Evolutionary conservation across 2,329 filamentous ascomycete genomes (phyloP), one percentile per base, ranked within the genome.

Genomic region (Mariannaea sp.): DNA sequence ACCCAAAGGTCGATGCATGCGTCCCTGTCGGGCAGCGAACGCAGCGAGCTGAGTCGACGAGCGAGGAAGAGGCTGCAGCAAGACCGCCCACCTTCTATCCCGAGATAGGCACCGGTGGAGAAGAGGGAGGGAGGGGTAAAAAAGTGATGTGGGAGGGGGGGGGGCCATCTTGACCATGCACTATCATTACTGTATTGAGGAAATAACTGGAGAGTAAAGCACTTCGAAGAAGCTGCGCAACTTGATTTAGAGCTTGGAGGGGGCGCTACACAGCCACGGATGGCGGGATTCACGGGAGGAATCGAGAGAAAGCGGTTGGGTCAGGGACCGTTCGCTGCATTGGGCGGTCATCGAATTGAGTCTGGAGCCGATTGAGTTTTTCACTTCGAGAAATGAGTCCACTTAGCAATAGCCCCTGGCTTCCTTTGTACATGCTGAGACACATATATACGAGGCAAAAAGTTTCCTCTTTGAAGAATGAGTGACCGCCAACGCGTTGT

Each of bases 341-440:
- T 52, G 42, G 49, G 27, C 26, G 20, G 32, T 26, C 27, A 35
- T 24, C 22, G 22, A 33, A 40, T 20, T 19, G 39, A 26, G 35
- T 51, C 49, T 24, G 22, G 41, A 27, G 35, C 40, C 45, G 49
- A 45, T 33, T 51, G 49, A 51, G 49, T 51, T 51, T 51, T 40
- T 10, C 22, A 30, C 43, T 26, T 46, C 27, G 43, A 30, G 10
- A 32, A 17, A 16, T 33, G 35, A 40, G 41, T 45, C 49, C 8
- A 24, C 22, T n/a, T n/a, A n/a, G 22, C 5, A 24, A 8, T 24
- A 46, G 49, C 43, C 49, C 49, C 49, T 52, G 30, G 27, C 42
- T 40, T 35, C 29, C 27, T 33, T 32, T 22, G 33, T 52, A 26
- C 7, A n/a, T n/a, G n/a, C n/a, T n/a, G n/a, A n/a, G n/a, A n/a